Conservation (phyloP, 2,329 filamentous ascomycete genomes). For the Tolypocladium ovalisporum region DNA sequence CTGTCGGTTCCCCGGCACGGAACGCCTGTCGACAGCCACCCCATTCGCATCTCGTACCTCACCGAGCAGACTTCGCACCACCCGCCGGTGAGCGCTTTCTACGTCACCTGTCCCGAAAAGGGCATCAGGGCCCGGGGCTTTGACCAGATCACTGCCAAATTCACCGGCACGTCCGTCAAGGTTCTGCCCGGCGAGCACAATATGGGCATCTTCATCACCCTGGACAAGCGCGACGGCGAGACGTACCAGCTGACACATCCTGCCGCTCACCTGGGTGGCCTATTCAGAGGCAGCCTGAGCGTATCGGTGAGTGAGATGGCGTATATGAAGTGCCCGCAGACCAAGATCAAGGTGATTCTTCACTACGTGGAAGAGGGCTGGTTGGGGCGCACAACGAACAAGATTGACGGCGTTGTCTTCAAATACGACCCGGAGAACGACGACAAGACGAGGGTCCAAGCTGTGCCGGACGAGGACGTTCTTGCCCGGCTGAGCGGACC, state of each 20-base stretch:
- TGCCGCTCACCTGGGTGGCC: slow-evolving; percentile 79
- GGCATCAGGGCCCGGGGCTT: slow-evolving; percentile 82
- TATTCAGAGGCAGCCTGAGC: slow-evolving; percentile 77
- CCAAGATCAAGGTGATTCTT: slow-evolving; percentile 80
- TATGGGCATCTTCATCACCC: slow-evolving; percentile 84
- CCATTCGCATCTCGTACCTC: slow-evolving; percentile 80
- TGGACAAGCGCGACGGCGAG: slow-evolving; percentile 72
- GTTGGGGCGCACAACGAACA: slow-evolving; percentile 85
- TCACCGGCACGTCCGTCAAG: slow-evolving; percentile 89
- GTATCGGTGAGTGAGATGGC: slow-evolving; percentile 85
- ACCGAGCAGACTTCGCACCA: slow-evolving; percentile 98
- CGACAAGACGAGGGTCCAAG: slow-evolving; percentile 65
- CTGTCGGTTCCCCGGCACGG: slow-evolving; percentile 39
- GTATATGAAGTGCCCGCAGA: slow-evolving; percentile 82
- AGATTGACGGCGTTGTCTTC: slow-evolving; percentile 84
- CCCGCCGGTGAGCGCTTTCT: slow-evolving; percentile 93
- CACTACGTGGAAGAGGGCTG: slow-evolving; percentile 93
- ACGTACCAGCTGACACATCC: slow-evolving; percentile 94
- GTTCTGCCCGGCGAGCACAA: slow-evolving; percentile 90
- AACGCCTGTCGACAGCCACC: slow-evolving; percentile 31
- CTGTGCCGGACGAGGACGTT: slow-evolving; percentile 77
- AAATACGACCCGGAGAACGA: slow-evolving; percentile 83
- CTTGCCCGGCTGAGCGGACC: slow-evolving; percentile 72
- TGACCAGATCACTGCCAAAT: slow-evolving; percentile 94
- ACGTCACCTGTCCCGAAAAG: slow-evolving; percentile 83